Evolutionary conservation across 2,329 filamentous ascomycete species (phyloP).

Genomic region (Aureobasidium mangrovei): DNA sequence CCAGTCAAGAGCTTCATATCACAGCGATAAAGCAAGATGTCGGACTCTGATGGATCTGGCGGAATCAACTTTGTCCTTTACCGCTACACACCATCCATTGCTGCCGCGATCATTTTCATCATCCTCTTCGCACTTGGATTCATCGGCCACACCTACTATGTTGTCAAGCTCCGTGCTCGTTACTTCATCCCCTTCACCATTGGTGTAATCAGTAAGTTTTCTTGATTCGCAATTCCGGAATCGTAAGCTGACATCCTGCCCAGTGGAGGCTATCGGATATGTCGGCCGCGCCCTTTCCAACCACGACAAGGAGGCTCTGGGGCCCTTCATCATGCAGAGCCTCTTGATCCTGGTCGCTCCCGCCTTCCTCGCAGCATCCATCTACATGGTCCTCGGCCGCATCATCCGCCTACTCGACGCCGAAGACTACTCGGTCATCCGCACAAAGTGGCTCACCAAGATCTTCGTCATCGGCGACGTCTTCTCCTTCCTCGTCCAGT

Average conservation of each 20-base stretch:
- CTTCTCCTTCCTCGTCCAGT: constrained; percentile 40
- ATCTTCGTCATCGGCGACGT: constrained; percentile 43
- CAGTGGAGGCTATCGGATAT: constrained; percentile 44
- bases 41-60: background rate
- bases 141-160: constrained; percentile 1
- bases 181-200: constrained; percentile 42
- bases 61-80: constrained; percentile 6
- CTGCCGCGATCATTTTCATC: constrained; percentile 11
- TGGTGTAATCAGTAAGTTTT: constrained; percentile 39
- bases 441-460: constrained; percentile 37
- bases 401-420: constrained; percentile 35
- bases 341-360: constrained; percentile 42
- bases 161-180: constrained; percentile 1
- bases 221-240: background rate
- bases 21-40: background rate
- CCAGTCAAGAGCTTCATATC: background rate
- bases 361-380: constrained; percentile 41
- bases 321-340: constrained; percentile 35
- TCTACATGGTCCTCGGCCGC: constrained; percentile 43
- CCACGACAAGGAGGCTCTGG: constrained; percentile 23
- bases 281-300: constrained; percentile 39
- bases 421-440: constrained; percentile 36
- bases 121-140: constrained; percentile 2
- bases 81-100: constrained; percentile 8
- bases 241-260: background rate